Evolutionary conservation across 208 protist genomes (phyloP), one percentile per base, ranked within the genome.

Genomic region (Borovskyia barvae): DNA sequence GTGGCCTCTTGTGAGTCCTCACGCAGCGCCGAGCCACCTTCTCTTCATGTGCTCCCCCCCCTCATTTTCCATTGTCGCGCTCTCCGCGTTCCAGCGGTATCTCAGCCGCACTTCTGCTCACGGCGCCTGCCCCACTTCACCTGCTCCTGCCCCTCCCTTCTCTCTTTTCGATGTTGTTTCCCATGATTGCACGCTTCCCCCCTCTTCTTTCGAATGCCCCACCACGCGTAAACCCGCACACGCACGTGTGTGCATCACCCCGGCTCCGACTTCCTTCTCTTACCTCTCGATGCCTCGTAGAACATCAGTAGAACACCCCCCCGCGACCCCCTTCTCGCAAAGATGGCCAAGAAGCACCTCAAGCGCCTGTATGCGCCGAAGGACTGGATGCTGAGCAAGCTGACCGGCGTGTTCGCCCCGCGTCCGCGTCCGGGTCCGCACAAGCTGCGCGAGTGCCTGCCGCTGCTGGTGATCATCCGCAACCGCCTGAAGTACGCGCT

Each of bases 381-480:
- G 62, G 96, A 99, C 83, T 99, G 98, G 99, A 99, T 99, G 98
- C 87, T 99, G 42, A 97, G 97, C 87, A 99, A 99, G 89, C 88
- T 99, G 53, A 91, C 92, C 51, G 98, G 98, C 62, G 82, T 96
- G 49, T 99, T 87, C 51, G 98, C 99, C 9, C 98, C 99, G 54
- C 85, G 90, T 55, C 98, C 98, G 28, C 93, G 92, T 17, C 26
- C 93, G 51, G 99, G 98, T 59, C 98, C 98, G 51, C 99, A 99
- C 94, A 99, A 99, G 88, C 67, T 97, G 14, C 82, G 87, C 47
- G 87, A 93, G 72, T 90, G 81, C 73, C 66, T 93, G 39, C 80
- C 87, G 30, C 84, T 93, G 37, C 48, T 94, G 63, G 80, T 94
- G 49, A 89, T 94, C 61, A 90, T 94, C 72, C 83, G 87, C 63